Conservation (phyloP, 2,329 filamentous ascomycete species). For the Endoconidiophora polonica region DNA sequence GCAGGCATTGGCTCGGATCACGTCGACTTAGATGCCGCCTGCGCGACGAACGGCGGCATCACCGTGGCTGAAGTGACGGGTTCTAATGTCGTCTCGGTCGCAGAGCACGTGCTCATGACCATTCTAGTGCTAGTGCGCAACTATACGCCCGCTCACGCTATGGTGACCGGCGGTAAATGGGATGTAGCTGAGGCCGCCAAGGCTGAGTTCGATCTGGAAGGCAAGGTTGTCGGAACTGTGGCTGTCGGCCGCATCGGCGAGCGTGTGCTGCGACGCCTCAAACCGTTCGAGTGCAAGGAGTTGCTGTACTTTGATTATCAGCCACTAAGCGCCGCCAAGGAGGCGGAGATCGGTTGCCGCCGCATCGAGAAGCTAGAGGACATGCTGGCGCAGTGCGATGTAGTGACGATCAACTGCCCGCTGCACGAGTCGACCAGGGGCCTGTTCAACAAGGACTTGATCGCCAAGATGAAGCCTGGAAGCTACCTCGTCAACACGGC, state of each 20-base stretch:
- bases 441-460: conserved; percentile 96
- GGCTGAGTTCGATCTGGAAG: conserved; percentile 95
- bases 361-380: conserved; percentile 83
- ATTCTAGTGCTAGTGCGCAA: conserved; percentile 92
- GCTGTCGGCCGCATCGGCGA: conserved; percentile 95
- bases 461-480: conserved; percentile 98
- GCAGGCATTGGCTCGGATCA: conserved; percentile 98
- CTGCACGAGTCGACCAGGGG: conserved; percentile 95
- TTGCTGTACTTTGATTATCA: conserved; percentile 99
- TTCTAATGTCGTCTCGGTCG: conserved; percentile 95
- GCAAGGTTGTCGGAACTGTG: conserved; percentile 95
- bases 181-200: conserved; percentile 90
- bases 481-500: conserved; percentile 98
- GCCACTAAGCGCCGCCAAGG: conserved; percentile 66
- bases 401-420: conserved; percentile 99
- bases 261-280: conserved; percentile 88
- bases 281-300: conserved; percentile 99
- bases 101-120: conserved; percentile 98
- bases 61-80: conserved; percentile 97
- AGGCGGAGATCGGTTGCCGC: conserved; percentile 72
- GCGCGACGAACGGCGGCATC: conserved; percentile 94
- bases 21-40: conserved; percentile 90
- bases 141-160: conserved; percentile 94
- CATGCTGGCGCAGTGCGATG: conserved; percentile 82
- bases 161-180: conserved; percentile 80